Conservation (phyloP, 805 yeast genomes). For the Yarrowia yakushimensis region DNA sequence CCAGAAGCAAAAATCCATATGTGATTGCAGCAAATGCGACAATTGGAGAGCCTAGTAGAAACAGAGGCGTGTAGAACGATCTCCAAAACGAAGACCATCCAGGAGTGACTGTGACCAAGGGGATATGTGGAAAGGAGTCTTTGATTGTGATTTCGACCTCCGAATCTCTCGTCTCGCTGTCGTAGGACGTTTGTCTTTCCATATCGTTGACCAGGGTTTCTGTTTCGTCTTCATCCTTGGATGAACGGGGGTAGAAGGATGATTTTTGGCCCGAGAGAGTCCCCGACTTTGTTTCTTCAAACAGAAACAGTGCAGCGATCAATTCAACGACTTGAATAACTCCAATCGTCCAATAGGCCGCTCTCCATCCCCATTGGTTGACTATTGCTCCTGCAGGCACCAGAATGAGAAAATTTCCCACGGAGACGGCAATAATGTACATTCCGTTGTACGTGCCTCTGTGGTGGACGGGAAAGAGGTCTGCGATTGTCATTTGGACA, state of each 20-base stretch:
- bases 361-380: conserved; percentile 31
- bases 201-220: background rate
- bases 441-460: conserved; percentile 32
- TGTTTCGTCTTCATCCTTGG: background rate
- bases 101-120: conserved; percentile 3
- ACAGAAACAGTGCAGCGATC: conserved; percentile 26
- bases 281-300: conserved; percentile 30
- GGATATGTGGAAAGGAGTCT: background rate
- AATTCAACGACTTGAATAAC: conserved; percentile 27
- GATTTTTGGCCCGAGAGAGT: background rate
- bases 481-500: conserved; percentile 32
- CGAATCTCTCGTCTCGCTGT: background rate
- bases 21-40: conserved; percentile 25
- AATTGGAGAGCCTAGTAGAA: conserved; percentile 5
- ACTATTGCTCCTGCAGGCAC: conserved; percentile 33
- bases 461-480: conserved; percentile 32
- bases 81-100: conserved; percentile 1
- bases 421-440: conserved; percentile 31
- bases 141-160: background rate
- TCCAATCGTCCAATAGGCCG: conserved; percentile 31
- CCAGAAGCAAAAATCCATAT: conserved; percentile 22
- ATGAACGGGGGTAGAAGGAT: background rate
- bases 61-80: conserved; percentile 17
- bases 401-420: conserved; percentile 31
- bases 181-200: background rate